A percentile compares a stretch with the other conserved stretches of the same genome.
Evolutionary conservation across 106 monocot species (phyloP).

Genomic region (Hemerocallis citrina): DNA sequence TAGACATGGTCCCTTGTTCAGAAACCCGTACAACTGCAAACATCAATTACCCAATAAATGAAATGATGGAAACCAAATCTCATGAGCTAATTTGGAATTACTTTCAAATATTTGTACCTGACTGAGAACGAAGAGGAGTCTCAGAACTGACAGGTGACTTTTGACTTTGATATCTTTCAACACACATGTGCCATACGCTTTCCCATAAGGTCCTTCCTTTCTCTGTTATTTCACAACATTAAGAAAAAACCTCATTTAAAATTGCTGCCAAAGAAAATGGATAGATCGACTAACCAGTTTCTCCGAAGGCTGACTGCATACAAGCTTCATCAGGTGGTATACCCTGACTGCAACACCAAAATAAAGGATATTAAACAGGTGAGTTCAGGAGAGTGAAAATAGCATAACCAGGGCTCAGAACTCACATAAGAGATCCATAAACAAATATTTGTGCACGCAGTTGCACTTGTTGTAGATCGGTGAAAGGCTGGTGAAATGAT

Average conservation of each 20-base stretch:
- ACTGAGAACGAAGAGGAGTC: conserved; percentile 1
- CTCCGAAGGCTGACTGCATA: conserved; percentile 85
- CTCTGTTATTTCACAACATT: conserved; percentile 21
- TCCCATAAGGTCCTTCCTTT: conserved; percentile 62
- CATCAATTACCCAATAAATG: not conserved
- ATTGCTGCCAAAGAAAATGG: not conserved
- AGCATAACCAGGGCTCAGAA: not conserved
- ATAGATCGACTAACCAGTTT: conserved; percentile 38
- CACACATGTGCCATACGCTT: conserved; percentile 44
- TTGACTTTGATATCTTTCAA: conserved; percentile 50
- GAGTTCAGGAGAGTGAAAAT: not conserved
- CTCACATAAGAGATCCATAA: conserved; percentile 96
- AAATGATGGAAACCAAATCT: not conserved
- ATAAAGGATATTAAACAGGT: not conserved
- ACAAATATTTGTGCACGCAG: conserved; percentile 95
- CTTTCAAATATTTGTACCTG: conserved; percentile 3
- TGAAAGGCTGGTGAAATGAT: conserved; percentile 64
- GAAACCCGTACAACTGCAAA: conserved; percentile 30
- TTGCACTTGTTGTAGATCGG: conserved; percentile 85
- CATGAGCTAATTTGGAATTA: not conserved
- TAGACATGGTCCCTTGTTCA: conserved; percentile 28
- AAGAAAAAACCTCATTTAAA: not conserved
- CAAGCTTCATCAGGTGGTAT: conserved; percentile 78
- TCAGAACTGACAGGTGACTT: conserved; percentile 45
- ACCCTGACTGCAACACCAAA: conserved; percentile 56